Base-by-base conservation (phyloP, 768 basidiomycete genomes). In the Leccinum rimulosum region DNA sequence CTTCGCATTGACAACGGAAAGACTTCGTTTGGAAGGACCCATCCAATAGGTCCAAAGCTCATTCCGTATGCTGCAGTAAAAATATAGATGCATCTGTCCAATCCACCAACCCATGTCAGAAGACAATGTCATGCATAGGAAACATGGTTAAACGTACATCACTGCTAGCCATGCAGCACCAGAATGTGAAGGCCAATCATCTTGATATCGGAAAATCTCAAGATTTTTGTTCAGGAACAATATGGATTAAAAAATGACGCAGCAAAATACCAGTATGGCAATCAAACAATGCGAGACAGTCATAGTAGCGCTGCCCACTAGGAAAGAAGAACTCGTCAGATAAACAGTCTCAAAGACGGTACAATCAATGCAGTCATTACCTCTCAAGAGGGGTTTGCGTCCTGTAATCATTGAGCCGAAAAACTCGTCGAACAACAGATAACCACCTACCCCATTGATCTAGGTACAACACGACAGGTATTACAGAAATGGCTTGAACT, bases 1-100 rank as follows among this genome's bases (percentile, higher is more conserved):
- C 89, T 87, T 61, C 92, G 79, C 74, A 90, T 80, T 3, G 89
- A 87, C 1, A 90, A 75, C 1, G 93, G 84, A 67, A 93, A 93
- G 2, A 95, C 85, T 72, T 95, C 92, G 61, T 84, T 86, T 0
- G 92, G 89, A 8, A 94, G 81, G 2, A 93, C 84, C 92, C 92
- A 94, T 3, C 85, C 86, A 60, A 93, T 81, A 0, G 92, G 90
- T 1, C 91, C 91, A 61, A 88, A 84, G 33, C 87, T 89, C 40
- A 87, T 73, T 1, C 91, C 91, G 67, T 91, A 93, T 2, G 88
- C 84, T 45, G 82, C 83, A 2, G 89, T 93, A 74, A 92, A 93
- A 0, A 79, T 67, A 70, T 92, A 93, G 28, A 90, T 82, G 43
- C 80, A 82, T 19, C 87, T 87, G 54, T 48, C 36, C 35, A 43